These are phyloP conservation scores for Linnemannia elongata DNA, from an alignment of 192 early-diverging fungal species.

Conservation along the genomic window DNA sequence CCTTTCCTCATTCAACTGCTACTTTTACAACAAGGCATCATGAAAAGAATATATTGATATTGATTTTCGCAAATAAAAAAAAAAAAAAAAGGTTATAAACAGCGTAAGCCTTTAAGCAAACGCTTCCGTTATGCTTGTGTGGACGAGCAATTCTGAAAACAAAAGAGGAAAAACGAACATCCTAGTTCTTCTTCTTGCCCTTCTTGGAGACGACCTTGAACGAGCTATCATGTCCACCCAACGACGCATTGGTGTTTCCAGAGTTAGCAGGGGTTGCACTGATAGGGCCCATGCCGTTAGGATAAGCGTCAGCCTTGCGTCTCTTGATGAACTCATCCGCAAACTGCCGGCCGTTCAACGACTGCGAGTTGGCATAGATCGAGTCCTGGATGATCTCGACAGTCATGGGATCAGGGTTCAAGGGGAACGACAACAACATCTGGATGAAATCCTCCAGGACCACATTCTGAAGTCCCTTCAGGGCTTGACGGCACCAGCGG, in stretches of 20 bases:
- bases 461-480: constrained; percentile 66
- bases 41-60: background rate
- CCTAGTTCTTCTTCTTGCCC: constrained; percentile 49
- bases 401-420: constrained; percentile 68
- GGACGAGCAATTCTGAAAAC: too few relatives aligned
- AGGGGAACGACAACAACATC: constrained; percentile 80
- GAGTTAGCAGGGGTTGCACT: background rate
- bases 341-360: constrained; percentile 79
- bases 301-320: constrained; percentile 72
- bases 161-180: background rate
- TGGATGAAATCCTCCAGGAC: constrained; percentile 78
- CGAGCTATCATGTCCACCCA: constrained; percentile 18
- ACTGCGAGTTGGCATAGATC: constrained; percentile 76
- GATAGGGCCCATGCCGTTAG: constrained; percentile 8
- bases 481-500: constrained; percentile 74
- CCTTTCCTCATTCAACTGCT: background rate
- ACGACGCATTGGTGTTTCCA: background rate
- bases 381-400: constrained; percentile 82
- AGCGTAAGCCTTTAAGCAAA: too few relatives aligned
- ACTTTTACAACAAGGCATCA: background rate
- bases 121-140: too few relatives aligned
- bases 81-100: too few relatives aligned
- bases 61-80: background rate
- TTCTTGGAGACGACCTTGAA: constrained; percentile 60
- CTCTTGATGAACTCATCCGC: constrained; percentile 82